Base-by-base conservation (phyloP, 148 eudicot species). In the Simmondsia chinensis region DNA sequence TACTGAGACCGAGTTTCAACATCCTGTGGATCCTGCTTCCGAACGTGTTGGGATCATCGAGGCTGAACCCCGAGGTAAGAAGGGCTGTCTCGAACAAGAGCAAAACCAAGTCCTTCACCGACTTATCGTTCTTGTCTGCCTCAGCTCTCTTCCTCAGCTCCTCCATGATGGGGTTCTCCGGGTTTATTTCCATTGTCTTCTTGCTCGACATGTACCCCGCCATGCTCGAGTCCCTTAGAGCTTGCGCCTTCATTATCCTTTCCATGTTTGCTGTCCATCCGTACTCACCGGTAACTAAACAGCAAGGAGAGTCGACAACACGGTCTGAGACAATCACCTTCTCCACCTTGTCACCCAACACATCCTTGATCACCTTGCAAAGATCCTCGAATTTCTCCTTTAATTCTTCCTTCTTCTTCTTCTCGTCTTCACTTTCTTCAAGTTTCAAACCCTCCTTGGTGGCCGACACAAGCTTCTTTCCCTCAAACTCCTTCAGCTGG, bases 221-320 rank as follows among this genome's bases (percentile, higher is more conserved):
- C 83, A 76, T 76, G 78, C 94, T 83, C 0, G 94, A 83, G 61
- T 83, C 94, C 58, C 83, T 76, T 34, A 83, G 33, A 10, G 94
- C 94, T 28, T 82, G 83, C 0, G 86, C 93, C 62, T 79, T 79
- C 80, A 79, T 79, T 62, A 79, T 79, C 52, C 86, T 73, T 64
- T 83, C 94, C 94, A 83, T 83, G 76, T 83, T 83, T 10, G 94
- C 94, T 14, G 94, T 64, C 94, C 94, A 83, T 0, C 94, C 94
- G 5, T 83, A 83, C 63, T 83, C 94, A 1, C 87, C 87, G 0
- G 94, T 83, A 50, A 83, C 94, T 69, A 83, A 68, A 68, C 77
- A 73, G 69, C 94, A 83, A 1, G 94, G 94, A 34, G 87, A 83
- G 43, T 83, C 87, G 0, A 83, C 94, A 5, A 83, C 94, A 34